Conservation (phyloP, 805 yeast species). For the Yarrowia sp. region DNA sequence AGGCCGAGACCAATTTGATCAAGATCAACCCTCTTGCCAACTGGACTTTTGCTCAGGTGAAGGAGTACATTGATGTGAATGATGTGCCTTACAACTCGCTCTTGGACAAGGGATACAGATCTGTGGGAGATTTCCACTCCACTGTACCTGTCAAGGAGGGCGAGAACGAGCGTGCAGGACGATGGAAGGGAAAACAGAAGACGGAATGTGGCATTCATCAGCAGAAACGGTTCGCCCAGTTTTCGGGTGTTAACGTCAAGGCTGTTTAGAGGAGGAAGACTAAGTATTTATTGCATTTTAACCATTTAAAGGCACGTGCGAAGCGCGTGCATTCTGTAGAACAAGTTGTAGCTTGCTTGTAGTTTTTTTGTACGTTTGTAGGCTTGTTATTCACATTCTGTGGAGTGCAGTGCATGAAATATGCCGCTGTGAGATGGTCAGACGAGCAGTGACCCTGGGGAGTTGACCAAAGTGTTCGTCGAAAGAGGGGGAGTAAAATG, state of each 20-base stretch:
- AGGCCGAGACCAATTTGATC: conserved; percentile 62
- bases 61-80: conserved; percentile 62
- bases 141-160: conserved; percentile 86
- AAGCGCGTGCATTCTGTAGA: not conserved
- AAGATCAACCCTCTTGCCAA: conserved; percentile 86
- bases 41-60: conserved; percentile 77
- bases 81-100: conserved; percentile 83
- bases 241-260: not conserved
- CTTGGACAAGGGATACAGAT: conserved; percentile 81
- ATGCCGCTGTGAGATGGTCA: no score
- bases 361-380: no score
- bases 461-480: no score
- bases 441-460: no score
- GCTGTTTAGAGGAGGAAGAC: not conserved
- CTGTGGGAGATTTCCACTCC: conserved; percentile 94
- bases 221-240: conserved; percentile 69
- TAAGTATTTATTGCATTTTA: not conserved
- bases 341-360: not conserved
- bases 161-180: conserved; percentile 94
- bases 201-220: conserved; percentile 96
- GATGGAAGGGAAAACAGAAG: conserved; percentile 91
- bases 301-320: not conserved
- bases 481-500: no score
- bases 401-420: no score
- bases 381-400: no score